Base-by-base conservation (phyloP, 306 rosid species). In the Phaseolus lunatus region DNA sequence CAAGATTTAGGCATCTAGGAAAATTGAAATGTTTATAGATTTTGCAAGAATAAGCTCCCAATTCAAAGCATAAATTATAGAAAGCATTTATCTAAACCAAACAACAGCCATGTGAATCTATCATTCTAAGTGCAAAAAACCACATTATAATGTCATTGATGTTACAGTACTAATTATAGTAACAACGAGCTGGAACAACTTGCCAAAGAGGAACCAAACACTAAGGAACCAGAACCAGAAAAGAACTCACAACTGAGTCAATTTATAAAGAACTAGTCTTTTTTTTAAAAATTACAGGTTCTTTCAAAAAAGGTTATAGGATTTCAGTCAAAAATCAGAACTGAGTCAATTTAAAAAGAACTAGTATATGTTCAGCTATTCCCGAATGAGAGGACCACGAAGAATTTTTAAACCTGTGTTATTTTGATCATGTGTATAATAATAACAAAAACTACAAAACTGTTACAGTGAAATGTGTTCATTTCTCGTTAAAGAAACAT, bases 261-360 rank as follows among this genome's bases (percentile, higher is more conserved):
- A 69, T 54, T 81, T 18, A 41, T 26, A 69, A 35, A 45, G n/a
- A 35, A 49, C 39, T 41, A 48, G 43, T 3, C 26, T 27, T n/a
- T 24, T 0, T 12, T 58, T 5, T 26, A 3, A 11, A 15, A 56
- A 7, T 5, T 13, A 13, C 13, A 18, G 41, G 58, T 26, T 23
- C 26, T 45, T 56, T 62, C 54, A 54, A 48, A 73, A 37, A 50
- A 5, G 10, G 10, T 2, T 29, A 57, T 5, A n/a, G 7, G 47
- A 7, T 23, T 16, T 47, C 26, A 3, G 27, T 35, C 59, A 35
- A 58, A 29, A 12, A 20, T 49, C 16, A 27, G 20, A 50, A 5
- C 53, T 52, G 29, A 57, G 27, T 61, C 73, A 68, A 69, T 54
- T 81, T 18, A 41, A 19, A 69, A 35, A 56, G n/a, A 35, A 49